A percentile compares a stretch with the other conserved stretches of the same genome.
Evolutionary conservation across 2,329 filamentous ascomycete species (phyloP).

Genomic region (Aspergillus cejpii): DNA sequence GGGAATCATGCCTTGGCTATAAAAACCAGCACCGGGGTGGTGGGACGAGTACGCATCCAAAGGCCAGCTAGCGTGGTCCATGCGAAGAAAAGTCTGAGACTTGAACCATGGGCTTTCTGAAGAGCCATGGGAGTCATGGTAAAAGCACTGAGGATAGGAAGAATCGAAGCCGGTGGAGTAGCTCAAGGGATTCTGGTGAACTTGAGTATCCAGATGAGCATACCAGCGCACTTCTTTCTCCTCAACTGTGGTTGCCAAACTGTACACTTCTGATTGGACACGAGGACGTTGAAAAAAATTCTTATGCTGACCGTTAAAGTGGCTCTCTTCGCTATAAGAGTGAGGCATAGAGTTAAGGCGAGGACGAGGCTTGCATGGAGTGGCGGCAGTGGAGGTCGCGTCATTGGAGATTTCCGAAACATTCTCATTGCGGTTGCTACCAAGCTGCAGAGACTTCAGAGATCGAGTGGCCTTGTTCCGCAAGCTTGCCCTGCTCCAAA

Average conservation of each 20-base stretch:
- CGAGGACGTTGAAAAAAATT: background rate
- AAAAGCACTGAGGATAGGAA: conserved; percentile 1
- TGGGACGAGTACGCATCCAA: background rate
- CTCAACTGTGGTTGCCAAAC: background rate
- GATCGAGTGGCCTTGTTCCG: conserved; percentile 17
- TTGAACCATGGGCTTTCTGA: conserved; percentile 7
- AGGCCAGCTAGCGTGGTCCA: conserved; percentile 3
- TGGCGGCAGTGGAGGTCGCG: conserved; percentile 1
- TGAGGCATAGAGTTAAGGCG: conserved; percentile 7
- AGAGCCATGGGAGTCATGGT: conserved; percentile 1
- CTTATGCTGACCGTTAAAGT: background rate
- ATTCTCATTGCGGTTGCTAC: conserved; percentile 3
- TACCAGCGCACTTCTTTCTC: conserved; percentile 6
- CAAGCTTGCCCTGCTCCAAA: conserved; percentile 14
- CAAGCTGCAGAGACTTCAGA: conserved; percentile 13
- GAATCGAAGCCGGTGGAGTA: conserved; percentile 8
- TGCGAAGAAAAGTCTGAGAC: background rate
- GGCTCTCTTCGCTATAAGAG: conserved; percentile 1
- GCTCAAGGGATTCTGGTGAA: conserved; percentile 17
- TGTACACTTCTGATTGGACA: conserved; percentile 2
- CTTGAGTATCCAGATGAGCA: conserved; percentile 1
- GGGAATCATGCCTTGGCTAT: background rate
- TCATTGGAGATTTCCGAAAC: background rate
- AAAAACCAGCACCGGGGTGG: background rate
- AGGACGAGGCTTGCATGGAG: conserved; percentile 7